These are phyloP conservation scores for Aspergillus uvarum DNA, from an alignment of 2,329 filamentous ascomycete species.

Conservation along the genomic window DNA sequence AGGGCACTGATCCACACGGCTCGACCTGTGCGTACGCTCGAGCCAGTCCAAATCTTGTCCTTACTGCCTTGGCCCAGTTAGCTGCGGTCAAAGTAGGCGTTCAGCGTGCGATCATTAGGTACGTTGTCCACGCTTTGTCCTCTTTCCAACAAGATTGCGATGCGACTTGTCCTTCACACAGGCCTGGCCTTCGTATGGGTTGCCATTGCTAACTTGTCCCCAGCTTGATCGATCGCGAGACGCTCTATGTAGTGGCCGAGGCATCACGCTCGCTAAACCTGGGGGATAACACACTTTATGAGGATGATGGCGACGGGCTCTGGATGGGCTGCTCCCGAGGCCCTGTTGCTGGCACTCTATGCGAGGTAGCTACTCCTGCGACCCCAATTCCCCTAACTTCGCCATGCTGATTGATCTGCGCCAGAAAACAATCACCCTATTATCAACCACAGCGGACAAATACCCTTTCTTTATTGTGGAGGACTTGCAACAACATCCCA, in stretches of 20 bases:
- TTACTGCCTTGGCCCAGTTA: conserved; percentile 27
- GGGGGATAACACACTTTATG: conserved; percentile 29
- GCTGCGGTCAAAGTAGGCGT: conserved; percentile 24
- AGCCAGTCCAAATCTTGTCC: conserved; percentile 17
- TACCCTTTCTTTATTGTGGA: conserved; percentile 27
- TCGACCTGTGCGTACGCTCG: not conserved
- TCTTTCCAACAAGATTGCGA: no score
- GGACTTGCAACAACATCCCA: conserved; percentile 35
- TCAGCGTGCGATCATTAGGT: conserved; percentile 32
- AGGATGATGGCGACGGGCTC: conserved; percentile 30
- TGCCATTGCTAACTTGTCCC: not conserved
- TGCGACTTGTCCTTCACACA: no score
- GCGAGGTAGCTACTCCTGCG: conserved; percentile 20
- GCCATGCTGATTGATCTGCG: not conserved
- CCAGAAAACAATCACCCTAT: conserved; percentile 3
- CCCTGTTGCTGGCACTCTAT: conserved; percentile 32
- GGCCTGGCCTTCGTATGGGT: not conserved
- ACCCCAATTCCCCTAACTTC: not conserved
- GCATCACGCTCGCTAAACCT: conserved; percentile 43
- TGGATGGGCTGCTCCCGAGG: conserved; percentile 34
- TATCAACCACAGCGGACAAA: conserved; percentile 6
- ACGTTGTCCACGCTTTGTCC: not conserved
- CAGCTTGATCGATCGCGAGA: conserved; percentile 45
- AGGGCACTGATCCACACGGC: not conserved
- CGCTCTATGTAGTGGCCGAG: conserved; percentile 49